These are phyloP conservation scores for Fusarium hostae DNA, from an alignment of 2,329 filamentous ascomycete species.

Conservation along the genomic window DNA sequence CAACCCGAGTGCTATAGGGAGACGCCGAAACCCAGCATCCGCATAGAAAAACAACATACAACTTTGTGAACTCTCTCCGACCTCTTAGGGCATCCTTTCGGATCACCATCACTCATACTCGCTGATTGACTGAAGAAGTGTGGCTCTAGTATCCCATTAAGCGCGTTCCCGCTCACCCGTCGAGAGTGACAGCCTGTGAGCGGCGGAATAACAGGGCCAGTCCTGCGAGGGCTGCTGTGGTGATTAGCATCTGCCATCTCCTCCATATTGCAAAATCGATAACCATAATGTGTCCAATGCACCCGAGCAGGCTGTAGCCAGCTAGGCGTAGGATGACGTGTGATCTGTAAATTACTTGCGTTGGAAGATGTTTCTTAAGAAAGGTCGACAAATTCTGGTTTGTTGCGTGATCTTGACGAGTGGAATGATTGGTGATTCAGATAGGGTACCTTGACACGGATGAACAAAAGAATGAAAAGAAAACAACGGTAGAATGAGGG, in stretches of 20 bases:
- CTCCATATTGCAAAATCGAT: constrained; percentile 67
- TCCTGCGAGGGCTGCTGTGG: constrained; percentile 24
- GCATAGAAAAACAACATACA: constrained; percentile 42
- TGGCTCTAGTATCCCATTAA: constrained; percentile 29
- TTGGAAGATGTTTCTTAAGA: constrained; percentile 62
- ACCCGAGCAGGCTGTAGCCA: constrained; percentile 60
- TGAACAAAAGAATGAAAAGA: constrained; percentile 44
- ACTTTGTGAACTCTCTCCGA: constrained; percentile 32
- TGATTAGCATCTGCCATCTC: constrained; percentile 48
- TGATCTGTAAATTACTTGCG: constrained; percentile 65
- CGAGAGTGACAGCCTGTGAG: constrained; percentile 33
- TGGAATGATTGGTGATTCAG: constrained; percentile 48
- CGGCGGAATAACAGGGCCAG: constrained; percentile 41
- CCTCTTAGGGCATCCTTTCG: constrained; percentile 27
- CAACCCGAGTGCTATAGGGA: constrained; percentile 24
- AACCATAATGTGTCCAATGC: constrained; percentile 72
- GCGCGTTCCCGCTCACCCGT: constrained; percentile 13
- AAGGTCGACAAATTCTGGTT: constrained; percentile 59
- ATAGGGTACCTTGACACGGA: constrained; percentile 41
- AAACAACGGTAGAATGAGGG: constrained; percentile 18
- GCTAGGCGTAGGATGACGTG: constrained; percentile 67
- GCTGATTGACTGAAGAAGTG: constrained; percentile 37
- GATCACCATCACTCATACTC: constrained; percentile 35
- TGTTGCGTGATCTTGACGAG: constrained; percentile 50
- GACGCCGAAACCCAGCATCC: constrained; percentile 27